These are phyloP conservation scores for Cercospora janseana DNA, from an alignment of 2,329 filamentous ascomycete species.

Conservation along the genomic window DNA sequence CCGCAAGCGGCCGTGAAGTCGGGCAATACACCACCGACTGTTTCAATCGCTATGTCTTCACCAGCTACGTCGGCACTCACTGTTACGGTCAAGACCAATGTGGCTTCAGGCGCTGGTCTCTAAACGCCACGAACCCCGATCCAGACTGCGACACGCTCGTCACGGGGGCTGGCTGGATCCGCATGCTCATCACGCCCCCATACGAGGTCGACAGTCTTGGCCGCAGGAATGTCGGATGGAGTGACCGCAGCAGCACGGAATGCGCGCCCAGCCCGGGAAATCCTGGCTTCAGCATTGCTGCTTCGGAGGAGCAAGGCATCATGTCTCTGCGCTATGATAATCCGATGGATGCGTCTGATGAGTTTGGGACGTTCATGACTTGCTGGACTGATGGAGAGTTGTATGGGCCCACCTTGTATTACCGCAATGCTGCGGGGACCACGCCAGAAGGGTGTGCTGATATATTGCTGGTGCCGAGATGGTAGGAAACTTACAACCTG, in stretches of 20 bases:
- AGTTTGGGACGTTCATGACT: constrained; percentile 11
- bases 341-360: constrained; percentile 6
- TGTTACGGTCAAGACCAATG: constrained; percentile 16
- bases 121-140: constrained; percentile 13
- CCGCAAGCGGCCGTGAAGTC: neutral
- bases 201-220: constrained; percentile 10
- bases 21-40: constrained; percentile 14
- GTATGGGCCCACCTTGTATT: constrained; percentile 15
- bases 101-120: constrained; percentile 7
- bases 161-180: neutral
- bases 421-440: constrained; percentile 1
- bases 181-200: constrained; percentile 9
- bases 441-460: constrained; percentile 18
- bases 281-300: constrained; percentile 6
- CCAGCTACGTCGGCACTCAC: constrained; percentile 12
- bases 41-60: constrained; percentile 18
- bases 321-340: constrained; percentile 13
- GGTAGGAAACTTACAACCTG: neutral
- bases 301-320: constrained; percentile 1
- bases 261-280: constrained; percentile 4
- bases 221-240: constrained; percentile 14
- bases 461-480: constrained; percentile 16
- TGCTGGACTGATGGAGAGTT: constrained; percentile 14
- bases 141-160: constrained; percentile 12
- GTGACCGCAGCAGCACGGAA: neutral